Evolutionary conservation across 1,284 basidiomycete genomes (phyloP), one percentile per base, ranked within the genome.

Genomic region (Cutaneotrichosporon cutaneum): DNA sequence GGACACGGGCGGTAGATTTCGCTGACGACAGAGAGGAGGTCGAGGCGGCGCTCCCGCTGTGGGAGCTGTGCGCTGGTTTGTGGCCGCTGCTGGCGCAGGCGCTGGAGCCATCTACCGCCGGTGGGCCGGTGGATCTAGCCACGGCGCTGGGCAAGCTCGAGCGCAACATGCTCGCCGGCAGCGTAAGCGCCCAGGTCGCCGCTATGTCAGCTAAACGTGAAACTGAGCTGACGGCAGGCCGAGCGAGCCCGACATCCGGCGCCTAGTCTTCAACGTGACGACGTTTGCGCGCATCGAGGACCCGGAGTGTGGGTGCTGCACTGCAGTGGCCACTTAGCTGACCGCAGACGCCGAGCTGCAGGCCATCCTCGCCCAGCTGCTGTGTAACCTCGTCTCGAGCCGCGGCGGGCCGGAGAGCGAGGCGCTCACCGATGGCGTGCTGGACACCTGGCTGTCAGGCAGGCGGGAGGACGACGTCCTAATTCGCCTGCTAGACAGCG

Each of bases 401-500:
- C 62, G 69, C 0, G 47, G 64, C 4, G 57, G 59, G 11, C 39
- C 56, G 0, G 62, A 32, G 4, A 67, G 68, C n/a, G 63, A 70
- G 10, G 32, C 52, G 1, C 53, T 63, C 11, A 68, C 69, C 1
- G 63, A 70, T 16, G 35, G 54, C 9, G 51, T 64, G 22, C 58
- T 77, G 22, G 18, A 44, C 10, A 27, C 69, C 10, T 77, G 76
- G 55, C 64, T 75, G 2, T 68, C 68, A 3, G 78, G 77, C 13
- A 47, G 56, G 2, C 63, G 78, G 11, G 72, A 76, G 45, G 71
- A 74, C 59, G 75, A 87, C 50, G 82, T 94, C 13, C 77, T 94
- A 60, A 83, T 89, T 70, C 89, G 91, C 33, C 80, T 92, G 24
- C 81, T 93, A 22, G 82, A 84, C 51, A 88, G 87, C 30, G 83